Evolutionary conservation across 2,329 filamentous ascomycete genomes (phyloP).

Genomic region (Fusarium subtropicale): DNA sequence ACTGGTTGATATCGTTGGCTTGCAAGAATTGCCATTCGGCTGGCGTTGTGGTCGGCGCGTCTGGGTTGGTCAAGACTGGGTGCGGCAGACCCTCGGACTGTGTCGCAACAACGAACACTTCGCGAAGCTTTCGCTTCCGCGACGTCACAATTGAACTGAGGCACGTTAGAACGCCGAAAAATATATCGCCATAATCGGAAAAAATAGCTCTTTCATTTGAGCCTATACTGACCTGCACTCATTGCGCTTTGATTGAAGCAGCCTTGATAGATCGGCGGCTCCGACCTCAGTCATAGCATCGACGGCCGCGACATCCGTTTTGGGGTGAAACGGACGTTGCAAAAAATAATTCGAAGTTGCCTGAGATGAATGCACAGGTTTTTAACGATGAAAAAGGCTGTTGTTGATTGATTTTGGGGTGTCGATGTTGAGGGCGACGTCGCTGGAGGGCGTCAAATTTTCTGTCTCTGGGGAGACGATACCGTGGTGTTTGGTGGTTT

Average conservation of each 20-base stretch:
- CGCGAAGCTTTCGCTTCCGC: conserved; percentile 90
- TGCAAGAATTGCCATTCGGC: conserved; percentile 68
- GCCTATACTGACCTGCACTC: conserved; percentile 67
- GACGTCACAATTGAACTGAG: conserved; percentile 78
- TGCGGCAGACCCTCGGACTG: conserved; percentile 71
- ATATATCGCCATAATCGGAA: conserved; percentile 61
- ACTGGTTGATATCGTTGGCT: conserved; percentile 70
- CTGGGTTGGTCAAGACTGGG: conserved; percentile 66
- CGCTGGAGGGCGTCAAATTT: conserved; percentile 51
- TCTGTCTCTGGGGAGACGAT: conserved; percentile 45
- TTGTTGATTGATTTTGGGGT: conserved; percentile 51
- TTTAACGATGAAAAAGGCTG: conserved; percentile 50
- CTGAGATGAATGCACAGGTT: conserved; percentile 48
- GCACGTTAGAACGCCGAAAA: conserved; percentile 58
- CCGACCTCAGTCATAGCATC: conserved; percentile 79
- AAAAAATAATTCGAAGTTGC: conserved; percentile 38
- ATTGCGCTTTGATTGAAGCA: conserved; percentile 73
- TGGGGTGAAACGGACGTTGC: conserved; percentile 68
- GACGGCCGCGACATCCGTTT: conserved; percentile 77
- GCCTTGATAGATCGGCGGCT: conserved; percentile 72
- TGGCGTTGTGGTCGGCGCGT: conserved; percentile 64
- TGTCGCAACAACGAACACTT: conserved; percentile 85
- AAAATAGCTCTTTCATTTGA: conserved; percentile 60
- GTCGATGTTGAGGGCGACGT: conserved; percentile 47
- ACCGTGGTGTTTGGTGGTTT: conserved; percentile 39